These are phyloP conservation scores for Sugiyamaella japonica DNA, from an alignment of 1,139 yeast genomes.

Conservation along the genomic window DNA sequence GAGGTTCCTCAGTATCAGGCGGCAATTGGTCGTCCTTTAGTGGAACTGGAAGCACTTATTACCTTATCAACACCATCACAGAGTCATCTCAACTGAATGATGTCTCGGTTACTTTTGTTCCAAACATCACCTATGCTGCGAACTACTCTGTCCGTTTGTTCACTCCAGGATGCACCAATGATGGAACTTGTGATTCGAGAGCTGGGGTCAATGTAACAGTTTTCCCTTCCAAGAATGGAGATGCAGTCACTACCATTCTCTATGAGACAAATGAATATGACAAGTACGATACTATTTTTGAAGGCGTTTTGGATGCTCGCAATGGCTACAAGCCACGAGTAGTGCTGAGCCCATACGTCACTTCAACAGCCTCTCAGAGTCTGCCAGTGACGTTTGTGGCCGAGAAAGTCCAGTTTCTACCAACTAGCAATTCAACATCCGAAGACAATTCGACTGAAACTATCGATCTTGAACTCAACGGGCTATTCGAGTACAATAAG, in stretches of 20 bases:
- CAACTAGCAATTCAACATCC: conserved; percentile 36
- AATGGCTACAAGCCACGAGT: conserved; percentile 51
- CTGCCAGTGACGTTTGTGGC: conserved; percentile 61
- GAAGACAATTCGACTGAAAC: conserved; percentile 19
- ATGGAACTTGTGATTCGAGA: conserved; percentile 66
- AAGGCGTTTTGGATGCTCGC: conserved; percentile 62
- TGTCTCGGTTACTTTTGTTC: conserved; percentile 59
- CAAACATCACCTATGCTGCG: conserved; percentile 70
- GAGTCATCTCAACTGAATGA: conserved; percentile 39
- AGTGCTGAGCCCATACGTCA: conserved; percentile 39
- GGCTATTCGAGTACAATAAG: conserved; percentile 78
- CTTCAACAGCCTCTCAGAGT: conserved; percentile 38
- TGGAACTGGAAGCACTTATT: conserved; percentile 30
- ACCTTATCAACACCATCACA: conserved; percentile 42
- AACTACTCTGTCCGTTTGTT: conserved; percentile 67
- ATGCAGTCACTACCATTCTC: conserved; percentile 48
- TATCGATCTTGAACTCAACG: conserved; percentile 51
- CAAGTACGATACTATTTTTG: conserved; percentile 75
- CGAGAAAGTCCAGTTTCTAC: conserved; percentile 60
- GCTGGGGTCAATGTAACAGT: conserved; percentile 79
- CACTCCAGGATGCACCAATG: conserved; percentile 85
- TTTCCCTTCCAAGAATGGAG: conserved; percentile 46
- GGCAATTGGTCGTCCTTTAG: conserved; percentile 34
- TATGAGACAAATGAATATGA: conserved; percentile 78
- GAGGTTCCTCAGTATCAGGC: conserved; percentile 29